These are phyloP conservation scores for Beauveria brongniartii DNA, from an alignment of 2,329 filamentous ascomycete species.

Conservation along the genomic window DNA sequence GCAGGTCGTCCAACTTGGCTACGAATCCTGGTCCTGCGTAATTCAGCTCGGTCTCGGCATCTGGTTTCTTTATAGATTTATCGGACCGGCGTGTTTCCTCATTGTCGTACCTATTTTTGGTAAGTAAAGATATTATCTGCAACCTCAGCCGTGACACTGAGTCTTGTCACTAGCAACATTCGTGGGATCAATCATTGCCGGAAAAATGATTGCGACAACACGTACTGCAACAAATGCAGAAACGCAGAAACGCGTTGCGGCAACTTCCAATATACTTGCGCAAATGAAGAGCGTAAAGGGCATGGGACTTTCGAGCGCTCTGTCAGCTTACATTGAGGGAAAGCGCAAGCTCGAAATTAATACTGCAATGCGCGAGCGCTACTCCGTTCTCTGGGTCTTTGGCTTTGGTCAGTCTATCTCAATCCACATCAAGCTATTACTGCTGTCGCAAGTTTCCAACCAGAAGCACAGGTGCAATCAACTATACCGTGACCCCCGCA, in stretches of 20 bases:
- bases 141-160: too few species aligned
- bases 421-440: too few species aligned
- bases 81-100: not conserved
- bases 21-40: not conserved
- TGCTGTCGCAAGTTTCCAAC: too few species aligned
- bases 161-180: not conserved
- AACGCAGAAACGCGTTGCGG: not conserved
- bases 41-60: not conserved
- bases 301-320: not conserved
- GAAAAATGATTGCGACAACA: not conserved
- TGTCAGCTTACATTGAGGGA: not conserved
- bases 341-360: not conserved
- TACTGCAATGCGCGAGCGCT: not conserved
- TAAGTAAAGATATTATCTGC: not conserved
- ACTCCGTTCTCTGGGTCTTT: not conserved
- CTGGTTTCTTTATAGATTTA: not conserved
- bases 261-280: constrained; percentile 1
- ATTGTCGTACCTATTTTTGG: not conserved
- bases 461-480: not conserved
- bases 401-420: not conserved
- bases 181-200: not conserved
- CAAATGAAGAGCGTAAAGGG: not conserved
- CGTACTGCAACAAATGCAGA: not conserved
- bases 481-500: not conserved
- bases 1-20: not conserved